Conservation (phyloP, 2,329 filamentous ascomycete genomes). For the Xylariaceae sp. region DNA sequence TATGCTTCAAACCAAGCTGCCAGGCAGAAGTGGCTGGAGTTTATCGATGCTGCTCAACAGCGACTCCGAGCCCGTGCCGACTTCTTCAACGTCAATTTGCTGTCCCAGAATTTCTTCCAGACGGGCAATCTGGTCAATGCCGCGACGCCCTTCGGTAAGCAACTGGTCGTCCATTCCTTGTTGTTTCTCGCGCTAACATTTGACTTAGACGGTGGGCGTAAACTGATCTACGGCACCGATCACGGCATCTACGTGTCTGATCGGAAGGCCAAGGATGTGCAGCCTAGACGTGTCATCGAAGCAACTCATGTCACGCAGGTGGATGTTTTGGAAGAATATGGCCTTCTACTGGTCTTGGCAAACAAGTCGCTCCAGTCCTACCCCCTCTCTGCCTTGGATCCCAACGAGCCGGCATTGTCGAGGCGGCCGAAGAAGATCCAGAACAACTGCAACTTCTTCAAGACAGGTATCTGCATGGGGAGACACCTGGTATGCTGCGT, state of each 20-base stretch:
- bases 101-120: constrained; percentile 57
- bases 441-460: constrained; percentile 98
- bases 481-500: constrained; percentile 94
- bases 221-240: constrained; percentile 91
- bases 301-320: constrained; percentile 85
- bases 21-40: constrained; percentile 94
- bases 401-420: constrained; percentile 70
- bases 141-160: constrained; percentile 82
- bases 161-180: constrained; percentile 12
- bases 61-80: constrained; percentile 80
- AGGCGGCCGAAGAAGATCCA: constrained; percentile 94
- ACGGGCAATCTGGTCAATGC: constrained; percentile 83
- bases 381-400: constrained; percentile 77
- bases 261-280: constrained; percentile 77
- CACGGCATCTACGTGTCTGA: constrained; percentile 90
- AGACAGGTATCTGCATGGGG: constrained; percentile 89
- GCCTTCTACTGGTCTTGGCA: constrained; percentile 81
- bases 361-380: constrained; percentile 93
- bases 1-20: constrained; percentile 82
- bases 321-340: constrained; percentile 92
- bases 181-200: constrained; percentile 15
- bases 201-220: constrained; percentile 79
- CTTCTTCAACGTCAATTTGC: constrained; percentile 73
- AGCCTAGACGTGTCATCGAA: constrained; percentile 79
- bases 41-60: constrained; percentile 86